Percentiles rank a stretch among this genome's conserved stretches.
phyloP scores from a whole-genome alignment of 495 filamentous ascomycete species.

The Neurospora sp. region DNA sequence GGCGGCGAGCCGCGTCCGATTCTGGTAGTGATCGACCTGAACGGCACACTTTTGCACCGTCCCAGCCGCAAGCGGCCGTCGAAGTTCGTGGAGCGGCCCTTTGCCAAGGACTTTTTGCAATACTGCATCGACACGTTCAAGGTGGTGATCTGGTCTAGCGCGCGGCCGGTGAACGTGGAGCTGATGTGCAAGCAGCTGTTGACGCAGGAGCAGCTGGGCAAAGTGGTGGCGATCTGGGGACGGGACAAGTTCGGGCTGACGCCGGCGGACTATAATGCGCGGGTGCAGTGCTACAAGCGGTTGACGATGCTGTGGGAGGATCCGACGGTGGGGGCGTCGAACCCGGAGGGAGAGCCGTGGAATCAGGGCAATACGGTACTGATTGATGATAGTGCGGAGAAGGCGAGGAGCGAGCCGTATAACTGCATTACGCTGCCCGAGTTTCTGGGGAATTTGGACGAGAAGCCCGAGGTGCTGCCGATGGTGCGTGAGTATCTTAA shows the following conservation, averaged over 20 bases:
- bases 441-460: conserved; percentile 42
- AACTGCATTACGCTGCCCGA: conserved; percentile 77
- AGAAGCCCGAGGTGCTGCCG: conserved; percentile 28
- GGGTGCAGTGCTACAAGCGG: conserved; percentile 81
- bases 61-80: conserved; percentile 37
- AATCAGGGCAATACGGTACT: conserved; percentile 80
- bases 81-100: conserved; percentile 50
- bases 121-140: conserved; percentile 56
- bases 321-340: conserved; percentile 36
- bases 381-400: conserved; percentile 72
- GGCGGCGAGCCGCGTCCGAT: conserved; percentile 30
- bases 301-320: conserved; percentile 62
- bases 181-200: conserved; percentile 50
- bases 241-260: conserved; percentile 67
- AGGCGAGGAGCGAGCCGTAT: conserved; percentile 71
- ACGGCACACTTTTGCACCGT: conserved; percentile 78
- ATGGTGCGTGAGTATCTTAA: conserved; percentile 43
- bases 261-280: conserved; percentile 48
- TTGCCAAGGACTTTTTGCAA: conserved; percentile 52
- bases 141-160: conserved; percentile 89
- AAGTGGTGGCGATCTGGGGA: conserved; percentile 65
- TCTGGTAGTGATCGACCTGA: conserved; percentile 82
- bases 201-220: conserved; percentile 23
- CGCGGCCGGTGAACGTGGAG: conserved; percentile 56
- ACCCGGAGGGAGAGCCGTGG: conserved; percentile 43